phyloP scores from a whole-genome alignment of 2,329 filamentous ascomycete species.

The Xylogone sp. region DNA sequence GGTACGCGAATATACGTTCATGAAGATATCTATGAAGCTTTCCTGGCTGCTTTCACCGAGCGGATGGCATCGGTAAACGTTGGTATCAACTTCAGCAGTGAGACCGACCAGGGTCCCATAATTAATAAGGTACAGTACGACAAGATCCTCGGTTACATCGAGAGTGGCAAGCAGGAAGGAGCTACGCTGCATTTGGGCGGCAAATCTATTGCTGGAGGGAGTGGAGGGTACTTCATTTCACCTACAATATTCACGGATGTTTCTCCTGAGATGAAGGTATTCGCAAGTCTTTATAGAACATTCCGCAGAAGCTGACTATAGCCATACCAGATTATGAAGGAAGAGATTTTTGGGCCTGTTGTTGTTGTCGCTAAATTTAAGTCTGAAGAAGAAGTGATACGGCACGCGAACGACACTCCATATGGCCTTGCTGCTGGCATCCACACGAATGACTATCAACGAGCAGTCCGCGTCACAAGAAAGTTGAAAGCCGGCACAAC shows the following conservation, averaged over 20 bases:
- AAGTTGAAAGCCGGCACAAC: too few relatives aligned
- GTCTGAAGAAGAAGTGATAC: slow-evolving; percentile 50
- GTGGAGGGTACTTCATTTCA: slow-evolving; percentile 58
- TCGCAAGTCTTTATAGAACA: too few relatives aligned
- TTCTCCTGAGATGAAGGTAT: slow-evolving; percentile 39
- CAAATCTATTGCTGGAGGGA: slow-evolving; percentile 28
- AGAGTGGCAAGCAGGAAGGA: slow-evolving; percentile 64
- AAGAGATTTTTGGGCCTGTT: slow-evolving; percentile 55
- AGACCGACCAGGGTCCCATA: slow-evolving; percentile 68
- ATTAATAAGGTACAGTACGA: slow-evolving; percentile 65
- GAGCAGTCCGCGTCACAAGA: slow-evolving; percentile 27
- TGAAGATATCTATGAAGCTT: slow-evolving; percentile 53
- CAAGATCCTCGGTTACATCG: slow-evolving; percentile 56
- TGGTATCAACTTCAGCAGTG: slow-evolving; percentile 62
- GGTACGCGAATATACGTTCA: slow-evolving; percentile 60
- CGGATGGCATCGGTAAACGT: slow-evolving; percentile 52
- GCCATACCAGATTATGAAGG: too few relatives aligned
- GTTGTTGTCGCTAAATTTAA: slow-evolving; percentile 55
- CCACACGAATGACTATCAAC: slow-evolving; percentile 46
- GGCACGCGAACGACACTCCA: slow-evolving; percentile 51
- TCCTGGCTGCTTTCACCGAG: slow-evolving; percentile 57
- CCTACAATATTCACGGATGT: slow-evolving; percentile 48
- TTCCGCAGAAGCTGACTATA: too few relatives aligned
- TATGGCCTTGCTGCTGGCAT: slow-evolving; percentile 52
- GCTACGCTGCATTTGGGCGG: slow-evolving; percentile 45